Conservation (phyloP, 148 eudicot species). For the Talinum fruticosum region DNA sequence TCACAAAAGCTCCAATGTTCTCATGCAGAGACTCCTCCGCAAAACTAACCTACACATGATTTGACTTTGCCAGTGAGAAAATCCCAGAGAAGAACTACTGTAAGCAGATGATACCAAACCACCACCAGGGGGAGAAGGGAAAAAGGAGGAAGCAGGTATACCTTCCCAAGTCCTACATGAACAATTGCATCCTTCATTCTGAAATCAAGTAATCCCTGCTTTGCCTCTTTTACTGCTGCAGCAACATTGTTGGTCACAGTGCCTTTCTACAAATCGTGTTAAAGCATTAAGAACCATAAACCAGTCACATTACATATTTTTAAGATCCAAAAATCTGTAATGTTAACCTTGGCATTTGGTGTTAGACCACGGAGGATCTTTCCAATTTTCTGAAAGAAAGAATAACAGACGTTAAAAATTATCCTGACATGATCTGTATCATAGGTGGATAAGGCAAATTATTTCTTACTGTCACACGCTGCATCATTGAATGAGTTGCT, state of each 20-base stretch:
- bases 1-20: slow-evolving; percentile 87
- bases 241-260: slow-evolving; percentile 74
- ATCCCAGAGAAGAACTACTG: neutral
- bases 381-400: slow-evolving; percentile 54
- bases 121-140: too few species aligned
- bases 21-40: slow-evolving; percentile 77
- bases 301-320: neutral
- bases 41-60: slow-evolving; percentile 52
- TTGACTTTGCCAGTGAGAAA: neutral
- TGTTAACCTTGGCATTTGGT: slow-evolving; percentile 74
- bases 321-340: neutral
- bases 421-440: neutral
- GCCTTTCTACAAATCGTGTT: slow-evolving; percentile 55
- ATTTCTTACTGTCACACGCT: slow-evolving; percentile 63
- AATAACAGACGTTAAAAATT: neutral
- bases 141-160: slow-evolving; percentile 18
- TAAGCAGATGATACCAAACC: neutral
- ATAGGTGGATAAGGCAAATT: neutral
- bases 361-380: slow-evolving; percentile 64
- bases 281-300: slow-evolving; percentile 1
- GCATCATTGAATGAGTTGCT: slow-evolving; percentile 82
- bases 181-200: slow-evolving; percentile 88
- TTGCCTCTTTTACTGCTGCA: slow-evolving; percentile 74
- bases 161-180: slow-evolving; percentile 95
- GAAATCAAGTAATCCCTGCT: slow-evolving; percentile 60